Conservation (phyloP, 306 rosid genomes). For the Betula pendula region DNA sequence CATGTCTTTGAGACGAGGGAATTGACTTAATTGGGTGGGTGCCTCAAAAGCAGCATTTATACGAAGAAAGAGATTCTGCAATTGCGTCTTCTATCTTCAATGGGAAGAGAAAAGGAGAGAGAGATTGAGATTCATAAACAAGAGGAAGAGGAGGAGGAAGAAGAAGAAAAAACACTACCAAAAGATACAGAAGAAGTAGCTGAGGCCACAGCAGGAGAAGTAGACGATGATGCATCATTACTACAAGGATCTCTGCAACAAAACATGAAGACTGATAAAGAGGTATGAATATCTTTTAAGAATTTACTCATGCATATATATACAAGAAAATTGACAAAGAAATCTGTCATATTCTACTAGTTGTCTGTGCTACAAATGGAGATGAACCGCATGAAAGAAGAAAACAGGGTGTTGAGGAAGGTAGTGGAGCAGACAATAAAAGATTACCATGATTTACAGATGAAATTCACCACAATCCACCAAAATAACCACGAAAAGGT, state of each 20-base stretch:
- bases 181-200: constrained; percentile 32
- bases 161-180: constrained; percentile 6
- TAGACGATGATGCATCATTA: constrained; percentile 60
- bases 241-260: constrained; percentile 42
- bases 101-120: constrained; percentile 37
- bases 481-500: constrained; percentile 61
- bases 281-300: too few relatives aligned
- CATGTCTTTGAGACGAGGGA: constrained; percentile 57
- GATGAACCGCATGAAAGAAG: constrained; percentile 85
- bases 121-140: constrained; percentile 45
- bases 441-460: constrained; percentile 74
- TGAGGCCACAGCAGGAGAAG: constrained; percentile 47
- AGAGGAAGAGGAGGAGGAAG: too few relatives aligned
- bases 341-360: constrained; percentile 27
- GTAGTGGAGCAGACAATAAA: constrained; percentile 83
- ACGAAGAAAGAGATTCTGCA: constrained; percentile 34
- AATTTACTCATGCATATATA: too few relatives aligned
- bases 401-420: constrained; percentile 67
- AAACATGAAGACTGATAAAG: constrained; percentile 32
- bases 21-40: constrained; percentile 98
- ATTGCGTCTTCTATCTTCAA: constrained; percentile 37
- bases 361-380: constrained; percentile 61
- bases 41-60: constrained; percentile 70
- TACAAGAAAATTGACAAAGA: neutral
- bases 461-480: constrained; percentile 57